phyloP scores from a whole-genome alignment of 805 yeast species.

The Saturnispora serradocipensis region DNA sequence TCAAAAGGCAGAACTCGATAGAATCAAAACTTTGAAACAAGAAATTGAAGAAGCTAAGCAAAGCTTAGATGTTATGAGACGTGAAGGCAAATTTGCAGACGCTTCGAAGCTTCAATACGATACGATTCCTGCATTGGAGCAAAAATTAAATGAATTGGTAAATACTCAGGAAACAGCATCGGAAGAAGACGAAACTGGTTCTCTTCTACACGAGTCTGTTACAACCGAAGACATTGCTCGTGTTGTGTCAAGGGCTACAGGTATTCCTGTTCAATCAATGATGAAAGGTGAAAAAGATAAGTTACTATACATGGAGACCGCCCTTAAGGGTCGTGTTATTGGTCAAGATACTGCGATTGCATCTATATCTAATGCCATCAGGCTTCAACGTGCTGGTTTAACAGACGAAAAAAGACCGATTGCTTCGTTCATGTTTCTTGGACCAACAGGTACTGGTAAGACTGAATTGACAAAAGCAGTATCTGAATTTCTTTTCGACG shows the following conservation, averaged over 20 bases:
- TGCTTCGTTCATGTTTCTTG: slow-evolving; percentile 92
- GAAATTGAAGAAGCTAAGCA: slow-evolving; percentile 76
- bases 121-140: slow-evolving; percentile 71
- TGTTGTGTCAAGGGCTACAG: slow-evolving; percentile 90
- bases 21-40: slow-evolving; percentile 69
- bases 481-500: slow-evolving; percentile 87
- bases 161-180: slow-evolving; percentile 28
- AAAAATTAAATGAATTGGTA: slow-evolving; percentile 42
- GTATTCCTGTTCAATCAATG: slow-evolving; percentile 84
- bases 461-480: slow-evolving; percentile 90
- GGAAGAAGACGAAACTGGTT: slow-evolving; percentile 20
- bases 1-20: slow-evolving; percentile 69
- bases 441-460: slow-evolving; percentile 98
- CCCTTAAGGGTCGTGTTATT: slow-evolving; percentile 67
- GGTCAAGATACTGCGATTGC: slow-evolving; percentile 95
- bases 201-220: slow-evolving; percentile 78
- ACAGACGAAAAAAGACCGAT: slow-evolving; percentile 93
- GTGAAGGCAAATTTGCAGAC: slow-evolving; percentile 75
- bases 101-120: slow-evolving; percentile 90
- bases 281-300: slow-evolving; percentile 94
- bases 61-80: slow-evolving; percentile 73
- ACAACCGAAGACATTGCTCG: slow-evolving; percentile 89
- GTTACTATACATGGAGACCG: slow-evolving; percentile 75
- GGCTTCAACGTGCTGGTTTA: slow-evolving; percentile 92
- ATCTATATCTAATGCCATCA: slow-evolving; percentile 87